These are phyloP conservation scores for Primulina huaijiensis DNA, from an alignment of 257 asterid species.

Conservation along the genomic window DNA sequence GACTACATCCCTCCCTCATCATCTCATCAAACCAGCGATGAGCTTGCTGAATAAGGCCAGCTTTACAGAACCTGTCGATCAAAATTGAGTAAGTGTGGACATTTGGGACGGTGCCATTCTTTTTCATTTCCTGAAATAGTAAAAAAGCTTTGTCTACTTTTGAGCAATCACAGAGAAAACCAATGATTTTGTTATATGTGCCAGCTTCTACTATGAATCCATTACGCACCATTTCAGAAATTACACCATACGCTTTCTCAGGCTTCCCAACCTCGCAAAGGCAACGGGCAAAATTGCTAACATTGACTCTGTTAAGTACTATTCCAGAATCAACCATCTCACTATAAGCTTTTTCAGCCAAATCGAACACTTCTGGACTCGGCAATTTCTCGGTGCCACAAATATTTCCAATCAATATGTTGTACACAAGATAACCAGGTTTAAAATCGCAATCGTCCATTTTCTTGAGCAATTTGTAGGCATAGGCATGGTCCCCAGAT, in stretches of 20 bases:
- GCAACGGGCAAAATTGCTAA: conserved; percentile 65
- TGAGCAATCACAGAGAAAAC: conserved; percentile 68
- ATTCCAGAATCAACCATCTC: conserved; percentile 69
- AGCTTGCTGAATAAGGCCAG: conserved; percentile 84
- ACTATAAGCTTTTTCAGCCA: conserved; percentile 76
- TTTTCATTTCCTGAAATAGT: conserved; percentile 75
- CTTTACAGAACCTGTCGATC: conserved; percentile 89
- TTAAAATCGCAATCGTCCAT: conserved; percentile 68
- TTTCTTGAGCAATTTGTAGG: conserved; percentile 79
- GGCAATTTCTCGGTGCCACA: conserved; percentile 74
- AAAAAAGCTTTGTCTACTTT: conserved; percentile 79
- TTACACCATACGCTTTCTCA: conserved; percentile 64
- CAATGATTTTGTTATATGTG: conserved; percentile 77
- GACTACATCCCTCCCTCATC: conserved; percentile 66
- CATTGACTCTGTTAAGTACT: conserved; percentile 70
- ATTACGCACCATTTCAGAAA: conserved; percentile 70
- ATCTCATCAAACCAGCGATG: conserved; percentile 81
- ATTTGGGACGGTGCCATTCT: conserved; percentile 63
- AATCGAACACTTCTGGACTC: conserved; percentile 45
- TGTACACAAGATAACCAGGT: conserved; percentile 87
- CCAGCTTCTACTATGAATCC: conserved; percentile 84
- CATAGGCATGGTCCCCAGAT: conserved; percentile 66
- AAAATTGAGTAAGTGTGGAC: conserved; percentile 82
- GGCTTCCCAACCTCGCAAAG: conserved; percentile 69
- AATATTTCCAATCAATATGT: conserved; percentile 79